A percentile compares a stretch with the other conserved stretches of the same genome.
These are phyloP conservation scores for Fusarium sp. DNA, from an alignment of 2,329 filamentous ascomycete genomes.

Conservation along the genomic window DNA sequence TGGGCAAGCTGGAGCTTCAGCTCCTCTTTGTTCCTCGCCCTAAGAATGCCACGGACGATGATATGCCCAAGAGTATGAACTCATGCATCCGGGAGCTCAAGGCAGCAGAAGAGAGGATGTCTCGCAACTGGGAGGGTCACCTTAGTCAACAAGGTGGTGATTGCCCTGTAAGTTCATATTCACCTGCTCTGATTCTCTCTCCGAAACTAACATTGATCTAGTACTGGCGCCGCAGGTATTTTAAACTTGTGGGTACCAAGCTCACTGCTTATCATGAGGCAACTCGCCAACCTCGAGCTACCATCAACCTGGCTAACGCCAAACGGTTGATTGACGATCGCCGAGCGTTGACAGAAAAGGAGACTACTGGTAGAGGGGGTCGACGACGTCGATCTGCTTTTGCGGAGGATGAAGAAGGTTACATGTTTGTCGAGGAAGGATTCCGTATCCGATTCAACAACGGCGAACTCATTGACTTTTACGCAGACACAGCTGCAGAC, in stretches of 20 bases:
- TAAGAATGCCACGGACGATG: conserved; percentile 85
- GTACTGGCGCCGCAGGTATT: conserved; percentile 98
- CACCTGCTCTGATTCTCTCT: no score
- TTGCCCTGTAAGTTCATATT: conserved; percentile 79
- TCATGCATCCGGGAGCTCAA: conserved; percentile 93
- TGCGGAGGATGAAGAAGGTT: conserved; percentile 97
- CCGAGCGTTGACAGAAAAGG: conserved; percentile 82
- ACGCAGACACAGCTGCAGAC: conserved; percentile 86
- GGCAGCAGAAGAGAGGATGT: conserved; percentile 83
- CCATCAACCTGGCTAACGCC: conserved; percentile 95
- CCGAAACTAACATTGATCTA: conserved; percentile 58
- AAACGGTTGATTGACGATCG: conserved; percentile 94
- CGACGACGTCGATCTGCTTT: conserved; percentile 92
- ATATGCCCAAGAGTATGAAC: conserved; percentile 99
- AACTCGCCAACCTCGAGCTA: conserved; percentile 93
- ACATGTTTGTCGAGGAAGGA: conserved; percentile 99
- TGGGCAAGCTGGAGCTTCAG: conserved; percentile 94
- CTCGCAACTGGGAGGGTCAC: conserved; percentile 85
- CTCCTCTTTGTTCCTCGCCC: conserved; percentile 94
- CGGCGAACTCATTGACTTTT: conserved; percentile 98
- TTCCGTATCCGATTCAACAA: conserved; percentile 99
- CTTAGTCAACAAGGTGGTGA: conserved; percentile 97
- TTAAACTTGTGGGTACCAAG: conserved; percentile 90
- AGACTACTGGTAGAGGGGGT: conserved; percentile 79
- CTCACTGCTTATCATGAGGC: conserved; percentile 96